Evolutionary conservation across 768 basidiomycete species (phyloP), one percentile per base, ranked within the genome.

Genomic region (Mycena rebaudengoi): DNA sequence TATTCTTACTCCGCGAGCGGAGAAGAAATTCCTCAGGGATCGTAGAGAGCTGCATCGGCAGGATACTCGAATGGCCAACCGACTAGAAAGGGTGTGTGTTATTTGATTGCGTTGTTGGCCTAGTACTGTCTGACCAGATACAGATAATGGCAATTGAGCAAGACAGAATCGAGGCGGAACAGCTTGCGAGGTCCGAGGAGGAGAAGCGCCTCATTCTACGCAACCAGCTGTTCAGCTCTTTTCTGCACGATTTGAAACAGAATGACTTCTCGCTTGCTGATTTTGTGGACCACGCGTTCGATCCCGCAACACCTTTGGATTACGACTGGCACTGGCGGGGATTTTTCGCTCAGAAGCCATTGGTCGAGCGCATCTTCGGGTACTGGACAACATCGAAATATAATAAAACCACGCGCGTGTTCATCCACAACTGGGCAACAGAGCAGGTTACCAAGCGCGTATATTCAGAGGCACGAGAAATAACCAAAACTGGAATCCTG

Each of bases 331-430:
- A 39, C 1, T 59, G 57, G 57, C 11, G 48, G 16, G 57, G 57
- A 4, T 59, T 59, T 16, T 64, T 70, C 33, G 39, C 28, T 40
- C 59, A 68, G 53, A 49, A 26, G 6, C 16, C 26, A 0, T 13
- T 44, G 2, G 65, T 67, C 1, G 29, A 49, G 7, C 46, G 41
- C 3, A 56, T 67, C 13, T 51, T 67, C 16, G 32, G 53, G 10
- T 58, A 66, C 37, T 66, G 65, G 65, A 63, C 55, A 11, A 43
- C 62, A 4, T 44, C 65, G 10, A 18, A 26, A 35, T 66, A 55
- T 40, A 13, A 2, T 6, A 18, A 29, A n/a, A 49, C 29, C 4
- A 35, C 40, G 4, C 49, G 43, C 1, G 26, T 30, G 18, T 29
- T 30, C 2, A 13, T 61, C 14, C 26, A 46, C 20, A 23, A 54